Conservation (phyloP, 1,139 yeast species). For the Citeromyces hawaiiensis region DNA sequence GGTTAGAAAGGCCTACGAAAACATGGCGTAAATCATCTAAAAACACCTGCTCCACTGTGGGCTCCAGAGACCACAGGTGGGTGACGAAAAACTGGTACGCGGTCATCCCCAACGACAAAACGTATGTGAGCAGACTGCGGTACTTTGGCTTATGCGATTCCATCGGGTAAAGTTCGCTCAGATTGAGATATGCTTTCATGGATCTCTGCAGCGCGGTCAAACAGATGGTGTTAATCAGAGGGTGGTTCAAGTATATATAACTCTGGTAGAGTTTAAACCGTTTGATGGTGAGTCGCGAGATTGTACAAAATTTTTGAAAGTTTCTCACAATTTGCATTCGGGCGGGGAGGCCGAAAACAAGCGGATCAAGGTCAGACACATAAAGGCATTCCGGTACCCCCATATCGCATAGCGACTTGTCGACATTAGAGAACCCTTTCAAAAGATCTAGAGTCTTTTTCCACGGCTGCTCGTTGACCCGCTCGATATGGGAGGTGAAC, state of each 20-base stretch:
- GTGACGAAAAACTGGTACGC: neutral
- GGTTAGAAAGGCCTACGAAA: neutral
- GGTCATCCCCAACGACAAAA: neutral
- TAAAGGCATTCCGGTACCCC: neutral
- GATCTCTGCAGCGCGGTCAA: neutral
- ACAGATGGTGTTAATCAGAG: constrained; percentile 3
- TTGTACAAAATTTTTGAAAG: constrained; percentile 1
- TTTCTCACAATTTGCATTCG: neutral
- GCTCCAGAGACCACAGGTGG: neutral
- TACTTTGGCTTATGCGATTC: neutral
- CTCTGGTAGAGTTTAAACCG: constrained; percentile 1
- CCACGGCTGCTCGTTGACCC: neutral
- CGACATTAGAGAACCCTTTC: neutral
- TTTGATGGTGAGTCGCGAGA: neutral
- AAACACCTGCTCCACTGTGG: neutral
- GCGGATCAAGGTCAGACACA: constrained; percentile 1
- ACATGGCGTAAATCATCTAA: neutral
- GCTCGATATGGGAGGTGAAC: neutral
- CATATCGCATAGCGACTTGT: neutral
- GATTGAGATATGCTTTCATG: neutral
- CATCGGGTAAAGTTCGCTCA: constrained; percentile 1
- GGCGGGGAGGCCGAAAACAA: neutral
- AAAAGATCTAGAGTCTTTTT: neutral
- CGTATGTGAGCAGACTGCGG: neutral
- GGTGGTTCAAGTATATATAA: constrained; percentile 2